Conservation (phyloP, 73 alveolate genomes). For the Durusdinium trenchii region DNA sequence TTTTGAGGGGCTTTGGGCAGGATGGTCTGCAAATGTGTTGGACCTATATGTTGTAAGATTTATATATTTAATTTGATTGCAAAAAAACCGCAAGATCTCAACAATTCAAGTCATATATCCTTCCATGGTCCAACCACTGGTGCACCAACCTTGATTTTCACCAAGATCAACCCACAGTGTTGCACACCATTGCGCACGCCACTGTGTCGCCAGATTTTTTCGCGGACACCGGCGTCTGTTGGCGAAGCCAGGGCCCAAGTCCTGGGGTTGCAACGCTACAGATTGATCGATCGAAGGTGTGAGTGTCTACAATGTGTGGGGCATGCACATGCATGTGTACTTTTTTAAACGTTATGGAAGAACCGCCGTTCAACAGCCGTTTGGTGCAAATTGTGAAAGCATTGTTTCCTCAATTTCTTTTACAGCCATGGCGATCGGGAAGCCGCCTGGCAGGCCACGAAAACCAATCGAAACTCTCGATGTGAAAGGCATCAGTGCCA, state of each 20-base stretch:
- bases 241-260: no score
- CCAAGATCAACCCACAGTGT: no score
- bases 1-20: neutral
- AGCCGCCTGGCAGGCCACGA: neutral
- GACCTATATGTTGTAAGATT: neutral
- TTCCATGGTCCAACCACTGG: no score
- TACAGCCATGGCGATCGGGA: neutral
- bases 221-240: no score
- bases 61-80: neutral
- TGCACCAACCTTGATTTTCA: no score
- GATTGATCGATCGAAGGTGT: neutral
- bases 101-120: no score
- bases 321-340: neutral
- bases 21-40: neutral
- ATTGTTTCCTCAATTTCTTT: neutral
- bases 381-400: neutral
- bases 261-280: no score
- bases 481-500: neutral
- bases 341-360: neutral
- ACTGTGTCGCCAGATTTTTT: no score
- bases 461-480: neutral
- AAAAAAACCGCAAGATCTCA: no score
- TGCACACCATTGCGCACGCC: no score
- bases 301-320: neutral
- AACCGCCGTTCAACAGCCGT: neutral